These are phyloP conservation scores for Chaetomiaceae sp. DNA, from an alignment of 2,329 filamentous ascomycete genomes.

Conservation along the genomic window DNA sequence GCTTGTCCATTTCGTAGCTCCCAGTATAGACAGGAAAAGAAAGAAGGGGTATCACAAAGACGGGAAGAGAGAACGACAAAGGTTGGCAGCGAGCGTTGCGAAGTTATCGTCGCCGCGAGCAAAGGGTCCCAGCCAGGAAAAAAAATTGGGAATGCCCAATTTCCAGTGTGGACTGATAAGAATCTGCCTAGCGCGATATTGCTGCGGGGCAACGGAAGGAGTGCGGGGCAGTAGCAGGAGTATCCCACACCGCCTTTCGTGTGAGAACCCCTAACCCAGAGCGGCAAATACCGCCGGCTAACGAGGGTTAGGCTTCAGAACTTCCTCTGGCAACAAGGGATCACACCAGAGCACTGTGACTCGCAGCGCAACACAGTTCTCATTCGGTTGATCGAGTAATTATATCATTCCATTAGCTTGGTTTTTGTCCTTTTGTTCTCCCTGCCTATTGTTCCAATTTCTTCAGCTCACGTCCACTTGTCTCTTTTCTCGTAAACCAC, in stretches of 20 bases:
- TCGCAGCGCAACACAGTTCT: no score
- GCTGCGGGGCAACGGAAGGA: slow-evolving; percentile 13
- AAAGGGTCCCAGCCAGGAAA: background rate
- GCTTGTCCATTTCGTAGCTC: slow-evolving; percentile 21
- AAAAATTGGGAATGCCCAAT: slow-evolving; percentile 11
- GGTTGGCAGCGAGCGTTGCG: background rate
- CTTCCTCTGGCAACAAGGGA: no score
- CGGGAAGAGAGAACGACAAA: slow-evolving; percentile 12
- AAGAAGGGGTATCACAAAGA: slow-evolving; percentile 18
- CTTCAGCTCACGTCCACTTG: no score
- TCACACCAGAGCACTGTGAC: no score
- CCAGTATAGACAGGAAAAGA: slow-evolving; percentile 16
- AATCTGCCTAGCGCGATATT: slow-evolving; percentile 3
- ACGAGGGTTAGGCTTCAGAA: no score
- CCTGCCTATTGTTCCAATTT: no score
- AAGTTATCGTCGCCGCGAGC: background rate
- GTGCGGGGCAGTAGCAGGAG: background rate
- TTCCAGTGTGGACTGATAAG: slow-evolving; percentile 20
- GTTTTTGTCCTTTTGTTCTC: no score
- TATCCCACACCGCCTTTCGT: slow-evolving; percentile 3
- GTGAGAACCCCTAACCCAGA: no score
- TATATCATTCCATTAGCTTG: no score
- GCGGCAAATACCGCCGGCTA: no score
- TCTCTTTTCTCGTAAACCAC: no score
- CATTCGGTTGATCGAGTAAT: no score